A percentile compares a stretch with the other conserved stretches of the same genome.
Conservation (phyloP, 768 basidiomycete species). For the Favolaschia claudopus region DNA sequence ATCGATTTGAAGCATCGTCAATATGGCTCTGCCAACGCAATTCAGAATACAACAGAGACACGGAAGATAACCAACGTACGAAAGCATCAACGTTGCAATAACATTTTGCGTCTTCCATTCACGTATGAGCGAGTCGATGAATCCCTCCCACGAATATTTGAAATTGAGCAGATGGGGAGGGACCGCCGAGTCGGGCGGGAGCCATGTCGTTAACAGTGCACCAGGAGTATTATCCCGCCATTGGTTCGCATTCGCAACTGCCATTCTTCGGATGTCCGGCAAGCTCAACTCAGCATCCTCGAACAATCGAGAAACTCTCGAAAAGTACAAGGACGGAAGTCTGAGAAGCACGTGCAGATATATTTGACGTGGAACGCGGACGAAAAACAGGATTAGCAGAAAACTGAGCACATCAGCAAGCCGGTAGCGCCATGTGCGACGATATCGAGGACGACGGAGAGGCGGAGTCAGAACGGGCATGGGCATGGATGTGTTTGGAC, state of each 20-base stretch:
- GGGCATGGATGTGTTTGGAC: too few relatives aligned
- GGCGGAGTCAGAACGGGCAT: too few relatives aligned
- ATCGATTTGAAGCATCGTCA: constrained; percentile 4
- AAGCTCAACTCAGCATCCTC: constrained; percentile 60
- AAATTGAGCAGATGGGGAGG: constrained; percentile 57
- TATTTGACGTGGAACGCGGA: constrained; percentile 27
- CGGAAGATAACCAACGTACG: background rate
- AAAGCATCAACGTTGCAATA: constrained; percentile 50
- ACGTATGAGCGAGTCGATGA: constrained; percentile 57
- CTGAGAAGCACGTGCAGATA: constrained; percentile 43
- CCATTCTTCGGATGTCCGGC: constrained; percentile 40
- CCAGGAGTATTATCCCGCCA: background rate
- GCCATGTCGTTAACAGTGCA: background rate
- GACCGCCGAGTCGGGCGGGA: constrained; percentile 47
- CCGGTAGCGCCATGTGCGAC: too few relatives aligned
- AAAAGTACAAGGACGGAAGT: constrained; percentile 61
- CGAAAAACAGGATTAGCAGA: too few relatives aligned
- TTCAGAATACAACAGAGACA: background rate
- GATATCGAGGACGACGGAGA: too few relatives aligned
- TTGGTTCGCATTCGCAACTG: too few relatives aligned
- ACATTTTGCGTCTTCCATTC: constrained; percentile 67
- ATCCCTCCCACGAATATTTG: constrained; percentile 60
- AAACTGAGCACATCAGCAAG: too few relatives aligned
- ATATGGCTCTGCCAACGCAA: background rate
- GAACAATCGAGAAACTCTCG: constrained; percentile 59